These are phyloP conservation scores for Marchantia polymorpha DNA, from an alignment of 225 moss, liverwort and hornwort genomes.

Conservation along the genomic window DNA sequence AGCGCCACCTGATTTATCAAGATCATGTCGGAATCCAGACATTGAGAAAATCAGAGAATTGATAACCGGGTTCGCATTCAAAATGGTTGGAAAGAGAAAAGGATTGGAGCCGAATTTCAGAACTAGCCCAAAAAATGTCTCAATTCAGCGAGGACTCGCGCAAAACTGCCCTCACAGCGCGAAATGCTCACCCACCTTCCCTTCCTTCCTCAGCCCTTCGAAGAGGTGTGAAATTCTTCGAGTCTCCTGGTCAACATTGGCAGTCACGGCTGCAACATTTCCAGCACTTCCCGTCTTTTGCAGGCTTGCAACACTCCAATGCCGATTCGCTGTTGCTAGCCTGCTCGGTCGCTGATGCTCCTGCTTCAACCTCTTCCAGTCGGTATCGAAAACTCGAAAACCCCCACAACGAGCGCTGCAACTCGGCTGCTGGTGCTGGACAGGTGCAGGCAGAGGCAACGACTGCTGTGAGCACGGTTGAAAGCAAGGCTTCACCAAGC, in stretches of 20 bases:
- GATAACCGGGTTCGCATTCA: background rate
- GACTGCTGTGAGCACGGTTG: background rate
- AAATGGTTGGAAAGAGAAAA: too few species aligned
- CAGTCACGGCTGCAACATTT: slow-evolving; percentile 4
- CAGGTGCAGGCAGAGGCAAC: background rate
- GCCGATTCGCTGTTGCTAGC: background rate
- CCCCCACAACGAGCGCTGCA: background rate
- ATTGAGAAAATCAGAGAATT: background rate
- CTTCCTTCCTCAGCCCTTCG: slow-evolving; percentile 4
- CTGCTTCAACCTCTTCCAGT: background rate
- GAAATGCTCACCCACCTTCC: background rate
- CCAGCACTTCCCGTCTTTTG: background rate
- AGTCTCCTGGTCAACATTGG: background rate
- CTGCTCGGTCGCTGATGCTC: background rate
- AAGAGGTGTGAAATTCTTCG: background rate
- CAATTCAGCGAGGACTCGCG: background rate
- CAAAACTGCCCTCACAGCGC: background rate
- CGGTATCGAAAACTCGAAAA: background rate
- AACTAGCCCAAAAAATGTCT: background rate
- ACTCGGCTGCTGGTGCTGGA: background rate
- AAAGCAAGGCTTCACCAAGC: slow-evolving; percentile 4
- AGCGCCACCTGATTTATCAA: slow-evolving; percentile 54
- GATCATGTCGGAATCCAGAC: background rate
- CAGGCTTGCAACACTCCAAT: background rate
- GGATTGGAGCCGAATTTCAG: too few species aligned